Conservation (phyloP, 2,329 filamentous ascomycete genomes). For the Neurospora sp. region DNA sequence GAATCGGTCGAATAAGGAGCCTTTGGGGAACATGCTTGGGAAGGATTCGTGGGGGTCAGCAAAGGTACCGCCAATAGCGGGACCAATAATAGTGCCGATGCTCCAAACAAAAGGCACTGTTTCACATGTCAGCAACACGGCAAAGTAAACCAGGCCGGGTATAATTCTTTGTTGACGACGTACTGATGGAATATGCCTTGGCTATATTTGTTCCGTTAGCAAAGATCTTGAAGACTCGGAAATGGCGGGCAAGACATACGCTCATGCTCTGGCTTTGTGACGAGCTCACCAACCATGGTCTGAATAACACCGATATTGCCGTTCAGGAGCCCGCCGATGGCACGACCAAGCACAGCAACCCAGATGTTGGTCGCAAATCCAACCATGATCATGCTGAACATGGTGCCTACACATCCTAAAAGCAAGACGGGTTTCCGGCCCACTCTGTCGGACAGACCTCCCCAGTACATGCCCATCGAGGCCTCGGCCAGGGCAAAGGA, state of each 20-base stretch:
- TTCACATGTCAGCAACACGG: conserved; percentile 1
- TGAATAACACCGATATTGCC: conserved; percentile 88
- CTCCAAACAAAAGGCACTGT: conserved; percentile 83
- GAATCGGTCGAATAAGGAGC: conserved; percentile 63
- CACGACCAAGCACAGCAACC: conserved; percentile 67
- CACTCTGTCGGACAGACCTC: conserved; percentile 67
- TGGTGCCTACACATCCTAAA: conserved; percentile 70
- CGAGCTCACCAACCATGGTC: conserved; percentile 85
- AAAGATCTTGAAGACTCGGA: not conserved
- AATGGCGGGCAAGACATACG: conserved; percentile 43
- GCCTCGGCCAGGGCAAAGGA: conserved; percentile 77
- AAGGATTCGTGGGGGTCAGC: conserved; percentile 68
- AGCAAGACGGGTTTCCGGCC: conserved; percentile 81
- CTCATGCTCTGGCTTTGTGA: conserved; percentile 75
- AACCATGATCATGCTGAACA: conserved; percentile 72
- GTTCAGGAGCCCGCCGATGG: conserved; percentile 73
- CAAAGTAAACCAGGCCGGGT: not conserved
- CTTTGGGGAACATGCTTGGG: conserved; percentile 56
- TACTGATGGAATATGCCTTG: conserved; percentile 68
- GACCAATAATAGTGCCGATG: conserved; percentile 80
- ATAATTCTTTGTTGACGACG: not conserved
- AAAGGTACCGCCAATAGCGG: conserved; percentile 79
- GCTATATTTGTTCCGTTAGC: conserved; percentile 35
- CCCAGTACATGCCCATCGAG: conserved; percentile 82
- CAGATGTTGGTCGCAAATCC: conserved; percentile 77